Conservation (phyloP, 2,329 filamentous ascomycete genomes). For the Escovopsis sp. region DNA sequence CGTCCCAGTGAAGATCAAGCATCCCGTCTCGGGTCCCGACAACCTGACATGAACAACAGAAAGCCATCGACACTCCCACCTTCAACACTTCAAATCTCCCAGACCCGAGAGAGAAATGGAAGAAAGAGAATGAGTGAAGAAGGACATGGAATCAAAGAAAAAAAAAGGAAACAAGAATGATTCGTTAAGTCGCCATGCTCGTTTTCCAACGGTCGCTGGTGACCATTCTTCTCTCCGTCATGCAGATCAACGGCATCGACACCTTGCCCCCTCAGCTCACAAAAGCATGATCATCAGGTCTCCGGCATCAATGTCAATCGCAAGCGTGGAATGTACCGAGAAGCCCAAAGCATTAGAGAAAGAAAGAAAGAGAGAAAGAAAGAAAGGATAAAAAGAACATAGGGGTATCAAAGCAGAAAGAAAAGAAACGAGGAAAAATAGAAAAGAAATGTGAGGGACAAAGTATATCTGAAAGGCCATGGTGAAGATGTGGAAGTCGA, state of each 20-base stretch:
- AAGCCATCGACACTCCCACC: too few species aligned
- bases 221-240: background rate
- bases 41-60: too few species aligned
- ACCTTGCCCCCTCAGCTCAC: background rate
- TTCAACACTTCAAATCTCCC: too few species aligned
- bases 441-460: background rate
- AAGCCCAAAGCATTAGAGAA: conserved; percentile 8
- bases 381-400: conserved; percentile 11
- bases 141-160: background rate
- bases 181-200: too few species aligned
- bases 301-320: background rate
- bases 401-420: conserved; percentile 23
- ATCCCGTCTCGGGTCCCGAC: too few species aligned
- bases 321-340: background rate
- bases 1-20: too few species aligned
- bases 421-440: background rate
- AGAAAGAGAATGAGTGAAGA: too few species aligned
- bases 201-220: too few species aligned
- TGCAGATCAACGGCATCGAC: too few species aligned
- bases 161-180: background rate
- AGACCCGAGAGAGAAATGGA: too few species aligned
- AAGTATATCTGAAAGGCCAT: too few species aligned
- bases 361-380: conserved; percentile 8
- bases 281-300: background rate
- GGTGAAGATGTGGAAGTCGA: too few species aligned